These are phyloP conservation scores for Aeminium ludgeri DNA, from an alignment of 495 filamentous ascomycete genomes.

Conservation along the genomic window DNA sequence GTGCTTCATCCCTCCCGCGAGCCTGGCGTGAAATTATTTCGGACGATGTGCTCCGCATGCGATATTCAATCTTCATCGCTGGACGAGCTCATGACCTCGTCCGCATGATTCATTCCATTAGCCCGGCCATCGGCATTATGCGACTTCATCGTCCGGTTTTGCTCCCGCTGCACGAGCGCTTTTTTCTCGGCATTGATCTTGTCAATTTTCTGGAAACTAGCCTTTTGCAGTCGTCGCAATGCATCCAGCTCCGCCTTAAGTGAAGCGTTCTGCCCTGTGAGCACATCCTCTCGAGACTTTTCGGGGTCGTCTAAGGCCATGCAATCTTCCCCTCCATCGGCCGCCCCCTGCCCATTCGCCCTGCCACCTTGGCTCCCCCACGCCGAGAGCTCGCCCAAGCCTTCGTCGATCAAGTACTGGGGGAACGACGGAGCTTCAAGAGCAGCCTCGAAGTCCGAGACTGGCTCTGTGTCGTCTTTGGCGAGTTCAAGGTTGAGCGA, in stretches of 20 bases:
- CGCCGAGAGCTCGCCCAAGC: conserved; percentile 35
- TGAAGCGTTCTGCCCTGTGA: conserved; percentile 14
- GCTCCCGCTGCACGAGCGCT: conserved; percentile 17
- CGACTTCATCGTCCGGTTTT: not conserved
- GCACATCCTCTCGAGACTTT: conserved; percentile 3
- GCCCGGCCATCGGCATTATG: not conserved
- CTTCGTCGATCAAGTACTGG: conserved; percentile 35
- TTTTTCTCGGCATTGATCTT: conserved; percentile 23
- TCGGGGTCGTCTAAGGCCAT: conserved; percentile 16
- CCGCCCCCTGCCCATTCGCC: not conserved
- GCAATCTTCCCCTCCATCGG: conserved; percentile 17
- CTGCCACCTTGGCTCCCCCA: conserved; percentile 6
- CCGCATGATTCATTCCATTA: not conserved
- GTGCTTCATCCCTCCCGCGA: not conserved
- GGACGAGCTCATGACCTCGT: too few relatives aligned
- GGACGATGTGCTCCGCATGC: not conserved
- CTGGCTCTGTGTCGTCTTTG: conserved; percentile 1
- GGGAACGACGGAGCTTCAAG: conserved; percentile 39
- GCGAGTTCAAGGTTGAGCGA: conserved; percentile 48
- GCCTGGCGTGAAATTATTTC: not conserved
- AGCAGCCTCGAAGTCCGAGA: conserved; percentile 29
- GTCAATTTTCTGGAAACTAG: conserved; percentile 24
- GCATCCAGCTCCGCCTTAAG: conserved; percentile 21
- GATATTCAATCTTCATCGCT: conserved; percentile 1
- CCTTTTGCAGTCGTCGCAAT: conserved; percentile 24